phyloP scores from a whole-genome alignment of 345 rosid species.

The Boechera retrofracta region DNA sequence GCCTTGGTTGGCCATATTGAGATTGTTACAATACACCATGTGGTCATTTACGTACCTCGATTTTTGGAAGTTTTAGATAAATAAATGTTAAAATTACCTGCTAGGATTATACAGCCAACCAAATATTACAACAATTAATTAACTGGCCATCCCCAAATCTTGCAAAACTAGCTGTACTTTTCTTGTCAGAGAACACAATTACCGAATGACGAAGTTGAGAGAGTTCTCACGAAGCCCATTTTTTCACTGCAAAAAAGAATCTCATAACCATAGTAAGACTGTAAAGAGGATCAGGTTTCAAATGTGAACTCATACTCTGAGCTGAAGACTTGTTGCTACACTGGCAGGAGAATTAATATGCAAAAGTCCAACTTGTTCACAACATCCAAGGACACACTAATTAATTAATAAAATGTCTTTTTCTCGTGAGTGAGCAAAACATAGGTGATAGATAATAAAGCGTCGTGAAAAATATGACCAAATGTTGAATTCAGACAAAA shows the following conservation, averaged over 20 bases:
- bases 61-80: neutral
- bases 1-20: constrained; percentile 34
- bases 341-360: constrained; percentile 23
- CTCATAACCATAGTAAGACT: neutral
- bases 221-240: neutral
- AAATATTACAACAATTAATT: neutral
- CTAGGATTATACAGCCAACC: neutral
- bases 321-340: constrained; percentile 38
- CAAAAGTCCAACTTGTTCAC: constrained; percentile 41
- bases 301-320: constrained; percentile 35
- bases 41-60: constrained; percentile 27
- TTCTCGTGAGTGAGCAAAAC: constrained; percentile 15
- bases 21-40: constrained; percentile 37
- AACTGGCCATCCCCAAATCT: constrained; percentile 1
- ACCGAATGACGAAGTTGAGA: neutral
- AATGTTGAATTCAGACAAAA: constrained; percentile 18
- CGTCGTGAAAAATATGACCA: neutral
- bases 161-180: neutral
- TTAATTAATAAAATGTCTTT: neutral
- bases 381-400: constrained; percentile 29
- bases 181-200: neutral
- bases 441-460: neutral
- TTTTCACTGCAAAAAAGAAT: neutral
- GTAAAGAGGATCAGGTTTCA: neutral
- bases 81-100: neutral